Base-by-base conservation (phyloP, 2,329 filamentous ascomycete genomes). In the Fusarium papillatum region DNA sequence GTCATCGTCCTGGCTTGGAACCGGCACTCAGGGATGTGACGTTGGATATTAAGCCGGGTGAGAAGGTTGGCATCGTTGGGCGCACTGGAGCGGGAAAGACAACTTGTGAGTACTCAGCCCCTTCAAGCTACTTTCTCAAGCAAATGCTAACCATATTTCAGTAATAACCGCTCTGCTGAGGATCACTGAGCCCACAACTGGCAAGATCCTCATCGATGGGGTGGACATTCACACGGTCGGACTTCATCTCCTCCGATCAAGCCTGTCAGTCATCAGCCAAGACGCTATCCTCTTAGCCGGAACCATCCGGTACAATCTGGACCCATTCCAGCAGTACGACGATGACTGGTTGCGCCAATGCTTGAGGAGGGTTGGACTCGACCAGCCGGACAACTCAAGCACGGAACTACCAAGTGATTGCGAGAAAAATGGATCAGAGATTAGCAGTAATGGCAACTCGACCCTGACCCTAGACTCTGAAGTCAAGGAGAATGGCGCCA, bases 61-160 rank as follows among this genome's bases (percentile, higher is more conserved):
- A 74, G 19, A 74, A 72, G 14, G 53, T 74, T 9, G 72, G 72
- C 1, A 53, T 74, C 10, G 72, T 74, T 0, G 72, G 72, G 1
- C 72, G 72, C 8, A 74, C 72, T 1, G 72, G 72, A 8, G 72
- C 72, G 2, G 72, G 72, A 19, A 74, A 74, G 60, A 74, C 63
- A 13, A 74, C 72, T 0, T 17, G 72, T 75, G 43, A 59, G 67
- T 31, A 31, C 29, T 29, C 29, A 29, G 29, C 29, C 29, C 29
- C 29, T 29, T 29, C 29, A 29, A 29, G 29, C 29, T 29, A 29
- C 29, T 29, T 31, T 16, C n/a, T 7, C 57, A 26, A 24, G 7
- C 16, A 36, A 36, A 36, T 36, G 13, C 34, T 55, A 64, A 53
- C 59, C 50, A 5, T 17, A 4, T 4, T 5, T 13, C 4, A 74